phyloP scores from a whole-genome alignment of 164 flowering plant species.

The Sextonia rubra region DNA sequence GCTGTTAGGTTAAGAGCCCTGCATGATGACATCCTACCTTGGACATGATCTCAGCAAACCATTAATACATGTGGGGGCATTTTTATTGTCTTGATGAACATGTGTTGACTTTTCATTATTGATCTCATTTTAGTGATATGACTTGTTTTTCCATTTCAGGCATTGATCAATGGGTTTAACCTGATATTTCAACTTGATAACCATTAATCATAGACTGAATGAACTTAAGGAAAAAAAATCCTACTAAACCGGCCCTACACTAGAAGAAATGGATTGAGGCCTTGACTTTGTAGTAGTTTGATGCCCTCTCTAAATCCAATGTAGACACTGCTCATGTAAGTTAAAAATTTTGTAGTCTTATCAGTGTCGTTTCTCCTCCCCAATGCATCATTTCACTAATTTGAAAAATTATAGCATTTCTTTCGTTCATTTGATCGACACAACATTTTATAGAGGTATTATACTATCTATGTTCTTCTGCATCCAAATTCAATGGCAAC shows the following conservation, averaged over 20 bases:
- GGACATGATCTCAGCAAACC: constrained; percentile 29
- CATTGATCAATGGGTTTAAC: constrained; percentile 80
- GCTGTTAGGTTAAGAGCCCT: constrained; percentile 86
- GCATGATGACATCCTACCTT: constrained; percentile 86
- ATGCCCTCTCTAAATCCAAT: constrained; percentile 22
- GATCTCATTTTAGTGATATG: background rate
- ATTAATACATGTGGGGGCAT: constrained; percentile 27
- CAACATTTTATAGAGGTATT: too few relatives aligned
- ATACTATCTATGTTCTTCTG: too few relatives aligned
- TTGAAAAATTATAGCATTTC: too few relatives aligned
- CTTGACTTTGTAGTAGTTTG: constrained; percentile 18
- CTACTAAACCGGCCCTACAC: constrained; percentile 68
- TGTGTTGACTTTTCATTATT: background rate
- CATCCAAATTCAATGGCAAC: too few relatives aligned
- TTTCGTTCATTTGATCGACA: too few relatives aligned
- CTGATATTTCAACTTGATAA: constrained; percentile 85
- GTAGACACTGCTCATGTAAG: constrained; percentile 51
- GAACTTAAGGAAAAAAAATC: constrained; percentile 48
- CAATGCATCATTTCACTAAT: too few relatives aligned
- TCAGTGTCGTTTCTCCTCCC: background rate
- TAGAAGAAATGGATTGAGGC: constrained; percentile 98
- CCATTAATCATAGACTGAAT: constrained; percentile 87
- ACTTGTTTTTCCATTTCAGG: constrained; percentile 38
- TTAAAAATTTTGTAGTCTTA: constrained; percentile 5
- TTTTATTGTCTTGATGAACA: background rate